These are phyloP conservation scores for Ophiostoma quercus DNA, from an alignment of 2,329 filamentous ascomycete genomes.

Conservation along the genomic window DNA sequence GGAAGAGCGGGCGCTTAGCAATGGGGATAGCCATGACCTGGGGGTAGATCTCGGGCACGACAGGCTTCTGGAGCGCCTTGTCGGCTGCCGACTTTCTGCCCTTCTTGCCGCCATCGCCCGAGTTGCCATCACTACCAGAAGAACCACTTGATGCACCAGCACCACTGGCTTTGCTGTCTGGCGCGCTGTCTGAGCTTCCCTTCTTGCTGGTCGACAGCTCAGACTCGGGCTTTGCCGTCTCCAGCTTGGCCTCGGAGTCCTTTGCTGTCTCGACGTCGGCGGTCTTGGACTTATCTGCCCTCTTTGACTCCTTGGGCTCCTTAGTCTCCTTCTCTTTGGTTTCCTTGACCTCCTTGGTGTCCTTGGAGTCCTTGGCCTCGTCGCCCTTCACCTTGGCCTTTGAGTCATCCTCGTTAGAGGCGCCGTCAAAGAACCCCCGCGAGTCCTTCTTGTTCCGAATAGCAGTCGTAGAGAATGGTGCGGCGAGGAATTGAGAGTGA, in stretches of 20 bases:
- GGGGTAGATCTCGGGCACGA: constrained; percentile 90
- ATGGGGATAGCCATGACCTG: constrained; percentile 98
- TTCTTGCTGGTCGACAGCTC: constrained; percentile 35
- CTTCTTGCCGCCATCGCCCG: constrained; percentile 62
- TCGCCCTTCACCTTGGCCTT: constrained; percentile 27
- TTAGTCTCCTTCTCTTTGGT: constrained; percentile 3
- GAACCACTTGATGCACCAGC: constrained; percentile 8
- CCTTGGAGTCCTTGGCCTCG: constrained; percentile 17
- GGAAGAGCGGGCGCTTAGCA: constrained; percentile 86
- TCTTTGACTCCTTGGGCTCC: constrained; percentile 7
- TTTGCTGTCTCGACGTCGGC: constrained; percentile 18
- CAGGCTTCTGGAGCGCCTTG: constrained; percentile 75
- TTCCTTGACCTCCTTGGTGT: constrained; percentile 12
- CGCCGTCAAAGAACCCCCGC: constrained; percentile 27
- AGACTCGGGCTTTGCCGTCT: constrained; percentile 32
- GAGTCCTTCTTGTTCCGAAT: constrained; percentile 26
- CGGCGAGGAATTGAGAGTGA: background rate
- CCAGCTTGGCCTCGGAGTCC: constrained; percentile 33
- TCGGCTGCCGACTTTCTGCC: constrained; percentile 64
- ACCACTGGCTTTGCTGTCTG: constrained; percentile 38
- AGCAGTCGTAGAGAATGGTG: constrained; percentile 23
- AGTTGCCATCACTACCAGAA: constrained; percentile 45
- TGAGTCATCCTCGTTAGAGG: constrained; percentile 17
- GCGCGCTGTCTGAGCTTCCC: constrained; percentile 42
- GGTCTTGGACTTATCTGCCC: constrained; percentile 17